Percentiles rank a stretch among this genome's conserved stretches.
Evolutionary conservation across 1,284 basidiomycete genomes (phyloP).

Genomic region (Apiotrichum laibachii): DNA sequence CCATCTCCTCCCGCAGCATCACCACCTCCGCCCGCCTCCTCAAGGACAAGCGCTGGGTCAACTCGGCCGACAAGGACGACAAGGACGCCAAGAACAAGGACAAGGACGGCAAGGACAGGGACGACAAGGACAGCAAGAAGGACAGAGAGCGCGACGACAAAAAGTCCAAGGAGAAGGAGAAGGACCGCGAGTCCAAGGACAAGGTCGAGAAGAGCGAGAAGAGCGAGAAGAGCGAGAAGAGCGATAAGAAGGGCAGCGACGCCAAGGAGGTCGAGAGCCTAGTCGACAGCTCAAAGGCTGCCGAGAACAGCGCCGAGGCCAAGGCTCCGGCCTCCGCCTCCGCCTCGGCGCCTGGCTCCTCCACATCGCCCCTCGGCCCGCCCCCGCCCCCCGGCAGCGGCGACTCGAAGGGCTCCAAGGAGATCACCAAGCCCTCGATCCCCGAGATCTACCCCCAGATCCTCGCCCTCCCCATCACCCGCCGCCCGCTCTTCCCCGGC

Average conservation of each 20-base stretch:
- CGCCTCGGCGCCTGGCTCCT: slow-evolving; percentile 13
- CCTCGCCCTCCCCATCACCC: slow-evolving; percentile 90
- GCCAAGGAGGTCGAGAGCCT: slow-evolving; percentile 2
- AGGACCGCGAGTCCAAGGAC: slow-evolving; percentile 4
- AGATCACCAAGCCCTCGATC: slow-evolving; percentile 68
- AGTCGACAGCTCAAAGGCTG: neutral
- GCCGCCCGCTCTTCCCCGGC: slow-evolving; percentile 92
- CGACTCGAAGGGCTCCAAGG: slow-evolving; percentile 27
- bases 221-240: slow-evolving; percentile 4
- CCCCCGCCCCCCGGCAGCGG: slow-evolving; percentile 8
- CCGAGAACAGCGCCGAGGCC: neutral
- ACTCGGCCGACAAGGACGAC: slow-evolving; percentile 29
- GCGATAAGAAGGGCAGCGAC: slow-evolving; percentile 3
- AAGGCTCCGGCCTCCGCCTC: neutral
- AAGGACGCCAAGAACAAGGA: slow-evolving; percentile 21
- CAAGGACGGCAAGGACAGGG: slow-evolving; percentile 8
- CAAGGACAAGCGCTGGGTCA: slow-evolving; percentile 48
- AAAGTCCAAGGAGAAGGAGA: slow-evolving; percentile 19
- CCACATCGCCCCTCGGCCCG: slow-evolving; percentile 9
- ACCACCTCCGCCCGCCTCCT: slow-evolving; percentile 26
- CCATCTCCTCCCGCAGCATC: slow-evolving; percentile 13
- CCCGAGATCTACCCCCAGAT: slow-evolving; percentile 91
- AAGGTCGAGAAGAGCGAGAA: slow-evolving; percentile 2
- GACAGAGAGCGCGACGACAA: slow-evolving; percentile 7
- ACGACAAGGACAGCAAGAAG: slow-evolving; percentile 7